Conservation (phyloP, 139 green algal genomes). For the Tetradesmus obliquus region DNA sequence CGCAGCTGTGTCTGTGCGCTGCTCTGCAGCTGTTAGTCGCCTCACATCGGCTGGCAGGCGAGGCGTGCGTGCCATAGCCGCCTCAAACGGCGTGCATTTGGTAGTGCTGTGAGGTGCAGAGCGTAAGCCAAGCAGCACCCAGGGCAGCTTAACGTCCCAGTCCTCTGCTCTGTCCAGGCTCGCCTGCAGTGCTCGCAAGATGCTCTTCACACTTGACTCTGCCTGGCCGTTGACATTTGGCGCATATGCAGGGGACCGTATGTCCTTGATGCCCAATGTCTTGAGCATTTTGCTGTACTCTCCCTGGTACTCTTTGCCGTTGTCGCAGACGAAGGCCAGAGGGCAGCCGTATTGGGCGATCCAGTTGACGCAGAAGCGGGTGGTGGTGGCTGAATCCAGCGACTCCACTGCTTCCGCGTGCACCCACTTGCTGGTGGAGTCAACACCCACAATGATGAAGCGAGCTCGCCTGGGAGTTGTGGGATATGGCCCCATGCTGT, state of each 20-base stretch:
- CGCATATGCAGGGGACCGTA: not conserved
- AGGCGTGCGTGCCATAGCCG: not conserved
- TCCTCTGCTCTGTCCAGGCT: conserved; percentile 12
- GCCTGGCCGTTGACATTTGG: not conserved
- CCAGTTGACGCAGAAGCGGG: not conserved
- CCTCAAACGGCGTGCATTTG: not conserved
- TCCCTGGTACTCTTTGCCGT: conserved; percentile 4
- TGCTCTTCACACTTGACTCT: conserved; percentile 1
- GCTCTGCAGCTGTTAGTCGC: not conserved
- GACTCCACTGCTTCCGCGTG: not conserved
- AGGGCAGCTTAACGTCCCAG: conserved; percentile 2
- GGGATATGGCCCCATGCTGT: conserved; percentile 20
- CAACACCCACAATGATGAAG: conserved; percentile 1
- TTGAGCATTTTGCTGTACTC: not conserved
- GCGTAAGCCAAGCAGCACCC: not conserved
- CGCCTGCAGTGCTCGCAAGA: not conserved
- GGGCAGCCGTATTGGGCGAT: not conserved
- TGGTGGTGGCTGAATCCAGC: not conserved
- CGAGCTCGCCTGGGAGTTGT: not conserved
- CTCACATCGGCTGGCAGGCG: not conserved
- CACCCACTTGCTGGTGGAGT: conserved; percentile 17
- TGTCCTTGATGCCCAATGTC: not conserved
- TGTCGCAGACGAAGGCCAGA: not conserved
- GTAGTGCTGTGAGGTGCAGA: not conserved
- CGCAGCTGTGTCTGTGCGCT: not conserved